Evolutionary conservation across 805 yeast genomes (phyloP), one percentile per base, ranked within the genome.

Genomic region (Zygosaccharomyces gambellarensis): DNA sequence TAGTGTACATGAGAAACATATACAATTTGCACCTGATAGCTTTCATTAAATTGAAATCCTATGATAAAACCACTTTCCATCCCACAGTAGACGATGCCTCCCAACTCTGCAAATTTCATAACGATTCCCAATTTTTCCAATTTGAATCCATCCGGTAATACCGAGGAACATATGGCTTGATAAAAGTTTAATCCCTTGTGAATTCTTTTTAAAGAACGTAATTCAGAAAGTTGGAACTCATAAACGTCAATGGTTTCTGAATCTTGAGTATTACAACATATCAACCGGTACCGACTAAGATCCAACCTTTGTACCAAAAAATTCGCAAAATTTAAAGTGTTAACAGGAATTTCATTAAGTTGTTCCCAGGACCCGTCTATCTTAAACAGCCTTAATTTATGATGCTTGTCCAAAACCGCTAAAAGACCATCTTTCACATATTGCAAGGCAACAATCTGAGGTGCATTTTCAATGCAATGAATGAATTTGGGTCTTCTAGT

Each of bases 241-340:
- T 65, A 65, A 5, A 65, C 50, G 39, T 67, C 71, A 27, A 67
- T 54, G 4, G 49, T 34, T 45, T 63, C 68, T 1, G 68, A 55
- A 46, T 63, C 55, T 44, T 54, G 56, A 3, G 71, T 65, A 48
- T 65, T 63, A 31, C 64, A 62, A 45, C 69, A 62, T 38, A 55
- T 45, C 39, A 67, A 47, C 5, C 59, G 54, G 39, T 53, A 60
- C 10, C 14, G 8, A 7, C 42, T 46, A 5, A 34, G 29, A 5
- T 43, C 41, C 12, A 44, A 7, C 10, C 48, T 45, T 22, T 47
- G 47, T 1, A 64, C 39, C 4, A 52, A 41, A 29, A 63, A 59
- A 45, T 67, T 65, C 0, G 69, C 63, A 50, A 67, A 67, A 43
- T 64, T 67, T 34, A 65, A 45, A 1, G 70, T 67, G 47, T 67